Conservation (phyloP, 1,284 basidiomycete species). For the Trametes pubescens region DNA sequence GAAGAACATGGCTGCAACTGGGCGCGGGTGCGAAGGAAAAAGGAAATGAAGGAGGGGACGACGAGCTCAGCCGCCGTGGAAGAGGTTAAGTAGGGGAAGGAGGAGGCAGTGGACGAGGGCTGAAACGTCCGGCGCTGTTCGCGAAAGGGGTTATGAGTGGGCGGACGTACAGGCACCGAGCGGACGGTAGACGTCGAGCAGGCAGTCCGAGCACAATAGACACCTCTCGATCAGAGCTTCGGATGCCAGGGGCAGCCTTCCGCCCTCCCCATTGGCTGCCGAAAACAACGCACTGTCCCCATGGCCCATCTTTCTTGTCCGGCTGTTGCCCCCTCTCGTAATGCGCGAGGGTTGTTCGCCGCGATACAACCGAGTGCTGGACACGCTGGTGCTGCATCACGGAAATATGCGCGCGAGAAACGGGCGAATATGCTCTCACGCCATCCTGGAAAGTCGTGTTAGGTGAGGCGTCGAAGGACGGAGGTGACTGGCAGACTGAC, state of each 20-base stretch:
- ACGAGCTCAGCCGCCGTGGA: slow-evolving; percentile 26
- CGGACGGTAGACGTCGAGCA: slow-evolving; percentile 15
- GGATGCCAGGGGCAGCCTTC: slow-evolving; percentile 19
- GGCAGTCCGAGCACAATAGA: slow-evolving; percentile 23
- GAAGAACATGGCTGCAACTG: slow-evolving; percentile 56
- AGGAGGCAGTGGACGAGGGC: slow-evolving; percentile 26
- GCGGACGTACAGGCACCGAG: slow-evolving; percentile 19
- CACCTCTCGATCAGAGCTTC: slow-evolving; percentile 22
- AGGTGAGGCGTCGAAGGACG: slow-evolving; percentile 9
- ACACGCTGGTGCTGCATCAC: not conserved
- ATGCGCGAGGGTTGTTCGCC: not conserved
- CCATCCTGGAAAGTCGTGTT: slow-evolving; percentile 4
- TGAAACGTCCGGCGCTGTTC: slow-evolving; percentile 2
- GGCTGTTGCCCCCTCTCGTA: slow-evolving; percentile 7
- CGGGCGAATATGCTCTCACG: slow-evolving; percentile 6
- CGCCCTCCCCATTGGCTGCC: slow-evolving; percentile 24
- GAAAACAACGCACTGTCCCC: slow-evolving; percentile 24
- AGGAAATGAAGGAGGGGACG: slow-evolving; percentile 35
- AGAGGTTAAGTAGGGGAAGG: slow-evolving; percentile 29
- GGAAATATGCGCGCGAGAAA: not conserved
- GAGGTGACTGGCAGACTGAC: slow-evolving; percentile 2
- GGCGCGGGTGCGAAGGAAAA: slow-evolving; percentile 36
- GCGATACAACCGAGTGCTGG: not conserved
- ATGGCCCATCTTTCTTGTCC: slow-evolving; percentile 4
- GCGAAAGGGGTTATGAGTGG: slow-evolving; percentile 20